phyloP scores from a whole-genome alignment of 169 alveolate genomes.

The Eimeria zaria region DNA sequence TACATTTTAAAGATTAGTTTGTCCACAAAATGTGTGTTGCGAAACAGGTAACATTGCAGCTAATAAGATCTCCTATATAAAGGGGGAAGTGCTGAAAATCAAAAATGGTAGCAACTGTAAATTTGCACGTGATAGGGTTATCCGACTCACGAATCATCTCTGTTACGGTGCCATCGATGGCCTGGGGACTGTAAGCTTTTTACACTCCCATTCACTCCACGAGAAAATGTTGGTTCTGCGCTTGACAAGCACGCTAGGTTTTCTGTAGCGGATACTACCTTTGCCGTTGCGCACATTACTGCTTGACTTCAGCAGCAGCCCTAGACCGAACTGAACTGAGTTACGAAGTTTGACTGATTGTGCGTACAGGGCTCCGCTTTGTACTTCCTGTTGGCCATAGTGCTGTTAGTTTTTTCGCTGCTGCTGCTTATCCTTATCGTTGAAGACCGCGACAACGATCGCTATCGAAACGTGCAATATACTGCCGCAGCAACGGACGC shows the following conservation, averaged over 20 bases:
- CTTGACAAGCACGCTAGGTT: not conserved
- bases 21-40: not conserved
- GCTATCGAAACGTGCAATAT: not conserved
- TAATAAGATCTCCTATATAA: not conserved
- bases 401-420: not conserved
- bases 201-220: not conserved
- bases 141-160: constrained; percentile 32
- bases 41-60: constrained; percentile 27
- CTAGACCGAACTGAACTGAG: not conserved
- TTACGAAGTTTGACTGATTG: not conserved
- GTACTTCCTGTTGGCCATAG: constrained; percentile 26
- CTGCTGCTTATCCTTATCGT: constrained; percentile 17
- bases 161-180: constrained; percentile 27
- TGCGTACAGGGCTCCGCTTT: not conserved
- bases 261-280: not conserved
- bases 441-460: constrained; percentile 14
- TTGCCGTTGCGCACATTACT: not conserved
- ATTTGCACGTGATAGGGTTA: constrained; percentile 29
- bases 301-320: not conserved
- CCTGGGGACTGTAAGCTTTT: constrained; percentile 15
- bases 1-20: not conserved
- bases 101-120: constrained; percentile 49
- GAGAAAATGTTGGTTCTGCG: not conserved
- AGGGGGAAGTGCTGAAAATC: constrained; percentile 1
- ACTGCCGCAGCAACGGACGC: constrained; percentile 15